A percentile compares a stretch with the other conserved stretches of the same genome.
These are phyloP conservation scores for Elongisporangium prolatum DNA, from an alignment of 352 stramenopile genomes.

Conservation along the genomic window DNA sequence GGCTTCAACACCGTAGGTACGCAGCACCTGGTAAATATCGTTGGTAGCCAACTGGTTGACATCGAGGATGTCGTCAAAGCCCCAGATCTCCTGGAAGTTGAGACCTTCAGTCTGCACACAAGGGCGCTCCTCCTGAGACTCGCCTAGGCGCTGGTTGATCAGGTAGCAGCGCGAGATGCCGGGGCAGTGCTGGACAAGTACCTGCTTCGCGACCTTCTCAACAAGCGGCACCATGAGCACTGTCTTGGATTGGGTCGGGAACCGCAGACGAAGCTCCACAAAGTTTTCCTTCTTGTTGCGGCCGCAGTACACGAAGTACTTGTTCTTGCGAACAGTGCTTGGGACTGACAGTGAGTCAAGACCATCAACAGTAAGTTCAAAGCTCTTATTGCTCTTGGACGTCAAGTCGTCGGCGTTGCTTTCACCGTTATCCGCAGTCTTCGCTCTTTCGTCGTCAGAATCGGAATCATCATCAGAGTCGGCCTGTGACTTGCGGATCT, in stretches of 20 bases:
- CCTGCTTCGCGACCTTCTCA: constrained; percentile 79
- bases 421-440: constrained; percentile 15
- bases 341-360: constrained; percentile 76
- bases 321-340: constrained; percentile 78
- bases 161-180: constrained; percentile 88
- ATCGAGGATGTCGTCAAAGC: constrained; percentile 89
- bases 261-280: constrained; percentile 82
- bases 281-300: constrained; percentile 77
- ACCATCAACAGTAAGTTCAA: constrained; percentile 29
- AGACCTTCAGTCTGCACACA: constrained; percentile 95
- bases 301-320: constrained; percentile 82
- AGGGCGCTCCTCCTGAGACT: constrained; percentile 74
- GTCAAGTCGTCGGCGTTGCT: constrained; percentile 23
- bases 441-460: constrained; percentile 48
- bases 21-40: constrained; percentile 96
- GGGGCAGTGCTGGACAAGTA: constrained; percentile 84
- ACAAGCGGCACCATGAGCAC: constrained; percentile 88
- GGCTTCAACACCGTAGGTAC: constrained; percentile 98
- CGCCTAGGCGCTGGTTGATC: constrained; percentile 83
- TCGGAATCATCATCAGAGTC: constrained; percentile 56
- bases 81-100: constrained; percentile 98
- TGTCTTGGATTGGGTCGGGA: constrained; percentile 86
- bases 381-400: constrained; percentile 28
- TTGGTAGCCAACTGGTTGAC: constrained; percentile 97
- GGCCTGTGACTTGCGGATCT: constrained; percentile 59